Conservation (phyloP, 257 asterid species). For the Solanum piurae region DNA sequence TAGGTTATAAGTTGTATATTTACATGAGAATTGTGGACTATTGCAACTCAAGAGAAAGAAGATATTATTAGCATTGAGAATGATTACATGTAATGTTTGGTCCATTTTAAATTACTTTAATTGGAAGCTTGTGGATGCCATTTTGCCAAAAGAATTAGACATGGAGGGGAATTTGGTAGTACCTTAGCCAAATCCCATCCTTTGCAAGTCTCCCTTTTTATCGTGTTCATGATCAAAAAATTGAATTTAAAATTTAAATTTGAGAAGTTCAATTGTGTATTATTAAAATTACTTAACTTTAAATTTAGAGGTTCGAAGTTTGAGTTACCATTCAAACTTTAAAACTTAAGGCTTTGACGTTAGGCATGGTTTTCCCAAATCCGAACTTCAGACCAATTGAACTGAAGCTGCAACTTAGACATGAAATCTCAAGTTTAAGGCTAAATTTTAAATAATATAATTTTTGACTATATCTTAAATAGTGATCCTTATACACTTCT, state of each 20-base stretch:
- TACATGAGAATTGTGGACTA: not conserved
- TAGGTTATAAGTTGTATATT: not conserved
- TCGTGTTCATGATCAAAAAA: rapidly evolving
- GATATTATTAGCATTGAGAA: not conserved
- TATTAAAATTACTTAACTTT: not conserved
- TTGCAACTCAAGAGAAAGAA: not conserved
- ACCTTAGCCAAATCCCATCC: not conserved
- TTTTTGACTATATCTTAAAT: not conserved
- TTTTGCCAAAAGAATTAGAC: not conserved
- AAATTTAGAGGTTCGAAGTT: not conserved
- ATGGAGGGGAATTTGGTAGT: not conserved
- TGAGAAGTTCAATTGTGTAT: no score
- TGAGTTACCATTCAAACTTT: not conserved
- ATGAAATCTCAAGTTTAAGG: not conserved
- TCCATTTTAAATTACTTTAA: not conserved
- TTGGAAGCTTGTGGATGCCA: not conserved
- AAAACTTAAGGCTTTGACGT: no score
- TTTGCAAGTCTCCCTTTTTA: not conserved
- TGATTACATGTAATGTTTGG: not conserved
- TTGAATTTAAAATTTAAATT: no score
- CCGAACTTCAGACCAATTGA: not conserved
- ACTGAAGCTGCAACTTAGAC: not conserved
- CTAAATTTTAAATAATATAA: not conserved
- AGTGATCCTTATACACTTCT: not conserved
- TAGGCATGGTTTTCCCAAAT: no score